Percentiles rank a stretch among this genome's conserved stretches.
Evolutionary conservation across 129 eudicot species (phyloP).

Genomic region (Tanacetum coccineum): DNA sequence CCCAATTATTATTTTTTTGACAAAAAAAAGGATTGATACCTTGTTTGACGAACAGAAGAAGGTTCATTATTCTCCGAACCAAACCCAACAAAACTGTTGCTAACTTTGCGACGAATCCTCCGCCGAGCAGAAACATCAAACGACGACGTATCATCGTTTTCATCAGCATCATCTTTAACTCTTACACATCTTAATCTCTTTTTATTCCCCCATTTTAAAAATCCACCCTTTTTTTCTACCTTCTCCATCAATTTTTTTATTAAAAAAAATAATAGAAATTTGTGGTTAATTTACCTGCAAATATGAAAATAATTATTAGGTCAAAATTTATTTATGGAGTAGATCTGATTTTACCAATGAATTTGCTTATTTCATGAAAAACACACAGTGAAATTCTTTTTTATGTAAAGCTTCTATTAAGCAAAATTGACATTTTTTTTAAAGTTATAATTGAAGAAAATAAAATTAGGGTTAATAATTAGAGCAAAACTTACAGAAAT

Average conservation of each 20-base stretch:
- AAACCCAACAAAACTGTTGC: slow-evolving; percentile 32
- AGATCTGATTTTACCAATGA: background rate
- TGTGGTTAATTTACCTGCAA: too few species aligned
- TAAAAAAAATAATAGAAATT: too few species aligned
- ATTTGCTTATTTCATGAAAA: slow-evolving; percentile 7
- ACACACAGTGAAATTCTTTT: too few species aligned
- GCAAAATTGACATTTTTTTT: too few species aligned
- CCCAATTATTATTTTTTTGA: too few species aligned
- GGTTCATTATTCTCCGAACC: slow-evolving; percentile 33
- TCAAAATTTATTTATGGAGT: slow-evolving; percentile 3
- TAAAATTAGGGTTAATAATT: too few species aligned
- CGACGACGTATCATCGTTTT: slow-evolving; percentile 15
- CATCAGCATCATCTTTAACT: slow-evolving; percentile 29
- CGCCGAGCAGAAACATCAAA: slow-evolving; percentile 28
- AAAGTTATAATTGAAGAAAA: too few species aligned
- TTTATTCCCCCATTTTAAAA: slow-evolving; percentile 57
- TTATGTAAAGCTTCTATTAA: too few species aligned
- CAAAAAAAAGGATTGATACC: slow-evolving; percentile 21
- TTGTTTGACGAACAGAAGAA: slow-evolving; percentile 42
- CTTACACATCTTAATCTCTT: slow-evolving; percentile 56
- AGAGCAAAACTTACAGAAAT: too few species aligned
- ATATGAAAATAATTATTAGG: background rate
- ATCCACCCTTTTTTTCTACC: slow-evolving; percentile 32
- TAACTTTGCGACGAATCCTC: slow-evolving; percentile 45
- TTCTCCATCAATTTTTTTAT: slow-evolving; percentile 37